Evolutionary conservation across 1,139 yeast genomes (phyloP), one percentile per base, ranked within the genome.

Genomic region (Tardiomyces depauwii): DNA sequence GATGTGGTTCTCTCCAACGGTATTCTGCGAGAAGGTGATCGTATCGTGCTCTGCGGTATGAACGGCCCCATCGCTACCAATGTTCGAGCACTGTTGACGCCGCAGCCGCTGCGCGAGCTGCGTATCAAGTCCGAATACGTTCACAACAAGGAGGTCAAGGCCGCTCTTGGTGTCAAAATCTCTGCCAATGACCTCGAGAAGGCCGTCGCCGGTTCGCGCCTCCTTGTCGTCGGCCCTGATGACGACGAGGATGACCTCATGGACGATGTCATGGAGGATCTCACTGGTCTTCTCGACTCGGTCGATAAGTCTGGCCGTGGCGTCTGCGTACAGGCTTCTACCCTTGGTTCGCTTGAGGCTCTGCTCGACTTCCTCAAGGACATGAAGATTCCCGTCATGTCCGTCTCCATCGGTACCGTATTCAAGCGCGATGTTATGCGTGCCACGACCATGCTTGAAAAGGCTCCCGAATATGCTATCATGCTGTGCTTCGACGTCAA

Each of bases 231-330:
- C 54, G 96, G 96, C 40, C 95, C 91, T 55, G 96, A 87, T 52
- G 99, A 93, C 57, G 96, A 91, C 59, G 98, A 91, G 70, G 98
- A 93, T 49, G 97, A 91, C 49, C 64, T 91, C 57, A 85, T 86
- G 94, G 98, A 91, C 64, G 97, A 91, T 55, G 96, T 91, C 50
- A 93, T 93, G 98, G 96, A 91, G 60, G 99, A 91, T 67, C 76
- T 91, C 65, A 88, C 97, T 40, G 96, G 96, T 43, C 74, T 91
- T 57, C 74, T 91, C 59, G 97, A 88, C 65, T 85, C 95, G 50
- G 96, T 91, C 51, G 98, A 93, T 67, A 80, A 84, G 53, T 76
- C 89, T 42, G 98, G 98, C 59, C 79, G 76, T 62, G 99, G 98
- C 76, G 98, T 93, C 47, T 88, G 89, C 58, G 99, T 93, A 41